A percentile compares a stretch with the other conserved stretches of the same genome.
Conservation (phyloP, 2,329 filamentous ascomycete genomes). For the Fusarium fujikuroi region DNA sequence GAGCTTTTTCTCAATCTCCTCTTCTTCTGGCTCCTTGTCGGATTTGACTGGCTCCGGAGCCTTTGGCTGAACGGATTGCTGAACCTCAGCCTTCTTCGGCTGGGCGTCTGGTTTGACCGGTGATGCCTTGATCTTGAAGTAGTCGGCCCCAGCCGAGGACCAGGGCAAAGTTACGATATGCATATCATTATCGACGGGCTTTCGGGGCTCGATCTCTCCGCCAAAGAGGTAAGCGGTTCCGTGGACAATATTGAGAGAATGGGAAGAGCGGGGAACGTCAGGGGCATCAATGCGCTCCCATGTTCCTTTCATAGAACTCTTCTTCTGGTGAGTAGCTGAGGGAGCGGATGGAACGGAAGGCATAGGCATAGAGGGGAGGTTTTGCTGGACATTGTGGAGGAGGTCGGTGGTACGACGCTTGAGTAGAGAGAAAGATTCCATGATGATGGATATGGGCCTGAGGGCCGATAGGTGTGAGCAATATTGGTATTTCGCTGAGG, state of each 20-base stretch:
- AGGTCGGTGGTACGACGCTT: constrained; percentile 67
- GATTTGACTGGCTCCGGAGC: constrained; percentile 39
- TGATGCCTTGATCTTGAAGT: constrained; percentile 65
- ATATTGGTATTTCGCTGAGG: neutral
- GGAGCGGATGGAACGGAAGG: constrained; percentile 51
- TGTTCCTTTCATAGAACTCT: constrained; percentile 61
- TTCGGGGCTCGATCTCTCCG: constrained; percentile 73
- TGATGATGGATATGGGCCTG: constrained; percentile 24
- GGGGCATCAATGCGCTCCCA: constrained; percentile 69
- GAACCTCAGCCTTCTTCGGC: constrained; percentile 24
- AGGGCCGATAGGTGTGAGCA: constrained; percentile 12
- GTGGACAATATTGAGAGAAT: constrained; percentile 71
- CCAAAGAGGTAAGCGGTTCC: constrained; percentile 76
- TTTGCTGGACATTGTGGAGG: constrained; percentile 61
- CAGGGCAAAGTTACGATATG: constrained; percentile 72
- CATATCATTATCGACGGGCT: constrained; percentile 78
- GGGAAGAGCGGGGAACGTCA: constrained; percentile 76
- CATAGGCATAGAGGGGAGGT: constrained; percentile 54
- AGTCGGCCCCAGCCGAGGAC: constrained; percentile 67
- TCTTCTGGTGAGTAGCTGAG: constrained; percentile 33
- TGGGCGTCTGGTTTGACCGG: constrained; percentile 50
- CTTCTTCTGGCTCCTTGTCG: constrained; percentile 27
- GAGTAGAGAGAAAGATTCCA: constrained; percentile 64
- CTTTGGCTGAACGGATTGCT: constrained; percentile 17
- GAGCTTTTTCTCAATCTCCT: constrained; percentile 49